phyloP scores from a whole-genome alignment of 2,329 filamentous ascomycete genomes.

The Elsinoe necatrix region DNA sequence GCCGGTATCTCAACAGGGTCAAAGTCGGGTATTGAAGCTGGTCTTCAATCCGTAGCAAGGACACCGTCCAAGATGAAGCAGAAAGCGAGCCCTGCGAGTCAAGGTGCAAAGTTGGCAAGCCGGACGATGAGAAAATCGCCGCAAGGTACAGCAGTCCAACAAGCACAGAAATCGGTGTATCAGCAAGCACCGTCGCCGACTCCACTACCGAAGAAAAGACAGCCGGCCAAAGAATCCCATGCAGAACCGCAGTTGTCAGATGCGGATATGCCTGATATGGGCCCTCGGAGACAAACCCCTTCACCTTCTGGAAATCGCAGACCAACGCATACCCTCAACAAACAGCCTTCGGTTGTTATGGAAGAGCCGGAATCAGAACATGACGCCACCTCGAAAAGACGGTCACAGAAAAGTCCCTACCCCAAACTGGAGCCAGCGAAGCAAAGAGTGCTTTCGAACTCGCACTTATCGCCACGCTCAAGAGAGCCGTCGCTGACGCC shows the following conservation, averaged over 20 bases:
- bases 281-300: conserved; percentile 27
- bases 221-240: background rate
- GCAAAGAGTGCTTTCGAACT: background rate
- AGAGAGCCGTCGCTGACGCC: background rate
- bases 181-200: background rate
- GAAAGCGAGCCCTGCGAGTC: conserved; percentile 28
- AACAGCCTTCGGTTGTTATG: conserved; percentile 29
- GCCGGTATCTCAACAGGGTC: conserved; percentile 22
- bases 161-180: background rate
- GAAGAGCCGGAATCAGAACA: conserved; percentile 26
- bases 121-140: conserved; percentile 46
- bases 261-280: conserved; percentile 20
- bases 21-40: conserved; percentile 25
- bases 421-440: background rate
- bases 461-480: background rate
- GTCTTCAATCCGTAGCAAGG: conserved; percentile 30
- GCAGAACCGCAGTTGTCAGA: conserved; percentile 17
- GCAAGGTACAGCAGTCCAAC: conserved; percentile 40
- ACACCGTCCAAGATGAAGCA: conserved; percentile 37
- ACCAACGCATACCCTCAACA: conserved; percentile 21
- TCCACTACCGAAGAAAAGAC: conserved; percentile 15
- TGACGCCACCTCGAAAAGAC: conserved; percentile 21
- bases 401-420: conserved; percentile 8
- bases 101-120: conserved; percentile 37
- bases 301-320: conserved; percentile 23